Evolutionary conservation across 306 rosid genomes (phyloP).

Genomic region (Herpetospermum pedunculosum): DNA sequence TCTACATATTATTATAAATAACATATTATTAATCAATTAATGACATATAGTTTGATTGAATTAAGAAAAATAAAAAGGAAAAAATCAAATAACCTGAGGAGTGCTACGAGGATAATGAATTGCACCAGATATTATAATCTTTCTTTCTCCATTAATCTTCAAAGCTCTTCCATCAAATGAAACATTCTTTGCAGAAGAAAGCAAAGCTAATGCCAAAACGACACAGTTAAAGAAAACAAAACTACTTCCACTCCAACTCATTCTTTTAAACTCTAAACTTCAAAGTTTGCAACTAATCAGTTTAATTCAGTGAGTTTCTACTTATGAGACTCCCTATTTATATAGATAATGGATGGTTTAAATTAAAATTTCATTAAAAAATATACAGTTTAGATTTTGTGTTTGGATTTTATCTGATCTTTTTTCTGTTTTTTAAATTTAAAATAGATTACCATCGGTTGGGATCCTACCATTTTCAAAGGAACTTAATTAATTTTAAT

Average conservation of each 20-base stretch:
- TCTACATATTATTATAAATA: conserved; percentile 6
- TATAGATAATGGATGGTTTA: no score
- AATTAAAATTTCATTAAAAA: no score
- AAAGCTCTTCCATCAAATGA: conserved; percentile 23
- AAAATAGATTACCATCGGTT: no score
- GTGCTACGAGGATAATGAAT: conserved; percentile 38
- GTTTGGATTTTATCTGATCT: no score
- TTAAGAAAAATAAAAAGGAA: background rate
- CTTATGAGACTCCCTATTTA: background rate
- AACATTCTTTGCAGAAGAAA: background rate
- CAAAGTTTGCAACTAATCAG: no score
- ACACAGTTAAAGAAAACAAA: background rate
- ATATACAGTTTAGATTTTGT: no score
- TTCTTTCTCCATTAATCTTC: conserved; percentile 17
- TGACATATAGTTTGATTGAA: no score
- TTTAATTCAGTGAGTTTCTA: background rate
- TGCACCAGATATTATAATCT: conserved; percentile 20
- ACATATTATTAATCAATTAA: background rate
- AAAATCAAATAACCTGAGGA: background rate
- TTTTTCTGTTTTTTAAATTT: no score
- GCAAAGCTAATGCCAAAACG: background rate
- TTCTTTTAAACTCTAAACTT: background rate
- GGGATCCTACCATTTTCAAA: no score
- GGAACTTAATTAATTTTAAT: no score
- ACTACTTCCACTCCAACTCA: background rate